Evolutionary conservation across 148 eudicot species (phyloP).

Genomic region (Nepenthes mirabilis): DNA sequence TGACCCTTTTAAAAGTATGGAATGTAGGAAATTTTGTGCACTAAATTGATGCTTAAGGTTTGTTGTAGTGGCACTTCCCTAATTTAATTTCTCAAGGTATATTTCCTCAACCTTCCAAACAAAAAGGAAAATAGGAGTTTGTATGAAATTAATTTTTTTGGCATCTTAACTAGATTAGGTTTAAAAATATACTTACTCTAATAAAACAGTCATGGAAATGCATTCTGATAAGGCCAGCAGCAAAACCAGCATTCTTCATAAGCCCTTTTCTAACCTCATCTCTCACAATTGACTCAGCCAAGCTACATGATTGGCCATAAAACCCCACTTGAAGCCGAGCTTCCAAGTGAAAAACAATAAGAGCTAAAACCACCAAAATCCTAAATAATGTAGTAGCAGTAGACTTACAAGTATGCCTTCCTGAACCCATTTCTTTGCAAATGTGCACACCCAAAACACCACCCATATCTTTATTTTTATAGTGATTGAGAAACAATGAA

Average conservation of each 20-base stretch:
- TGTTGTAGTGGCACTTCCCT: too few relatives aligned
- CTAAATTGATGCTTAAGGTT: too few relatives aligned
- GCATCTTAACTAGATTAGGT: not conserved
- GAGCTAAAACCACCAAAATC: too few relatives aligned
- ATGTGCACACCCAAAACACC: too few relatives aligned
- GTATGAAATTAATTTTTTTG: too few relatives aligned
- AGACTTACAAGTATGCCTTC: too few relatives aligned
- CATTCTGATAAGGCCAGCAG: slow-evolving; percentile 55
- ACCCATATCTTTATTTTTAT: too few relatives aligned
- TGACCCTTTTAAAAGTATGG: not conserved
- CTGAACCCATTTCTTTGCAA: too few relatives aligned
- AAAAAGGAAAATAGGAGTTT: not conserved
- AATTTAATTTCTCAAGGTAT: not conserved
- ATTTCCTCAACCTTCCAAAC: not conserved
- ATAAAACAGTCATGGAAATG: slow-evolving; percentile 78
- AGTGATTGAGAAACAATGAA: too few relatives aligned
- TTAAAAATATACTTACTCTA: slow-evolving; percentile 26
- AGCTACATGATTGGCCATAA: slow-evolving; percentile 29
- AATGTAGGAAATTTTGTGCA: not conserved
- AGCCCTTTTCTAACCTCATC: slow-evolving; percentile 36
- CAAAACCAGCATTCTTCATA: slow-evolving; percentile 27
- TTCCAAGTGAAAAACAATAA: too few relatives aligned
- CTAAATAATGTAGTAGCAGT: too few relatives aligned
- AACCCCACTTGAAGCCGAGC: slow-evolving; percentile 44
- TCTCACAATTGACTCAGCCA: slow-evolving; percentile 40